Evolutionary conservation across 805 yeast species (phyloP), one percentile per base, ranked within the genome.

Genomic region (Kodamaea sagamina): DNA sequence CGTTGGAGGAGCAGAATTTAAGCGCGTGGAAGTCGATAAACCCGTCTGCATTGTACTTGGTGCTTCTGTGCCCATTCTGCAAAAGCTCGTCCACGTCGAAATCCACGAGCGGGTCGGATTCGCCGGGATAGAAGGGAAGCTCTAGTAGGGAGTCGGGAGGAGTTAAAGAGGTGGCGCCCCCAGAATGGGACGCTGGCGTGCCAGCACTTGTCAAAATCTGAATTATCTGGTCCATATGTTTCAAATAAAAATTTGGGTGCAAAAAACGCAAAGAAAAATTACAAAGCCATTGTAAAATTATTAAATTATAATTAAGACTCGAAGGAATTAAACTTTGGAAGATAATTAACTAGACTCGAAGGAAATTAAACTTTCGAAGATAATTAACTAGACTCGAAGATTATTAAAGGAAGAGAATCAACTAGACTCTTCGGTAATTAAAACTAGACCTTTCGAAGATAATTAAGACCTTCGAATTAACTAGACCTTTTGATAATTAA

Each of bases 1-100:
- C 86, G 49, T 86, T 85, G n/a, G 87, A 77, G 9, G 82, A 84
- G 47, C 82, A 84, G 72, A 84, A 78, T 10, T 84, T 82, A 3
- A 86, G 71, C 53, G 82, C 83, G 62, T 78, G 82, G 55, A 82
- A 86, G n/a, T 75, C 78, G 6, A 62, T 22, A 44, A 70, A 53
- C 10, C 65, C 72, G 53, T 66, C 72, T 13, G 32, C 36, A 19
- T n/a, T 39, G n/a, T 31, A 29, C 22, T 39, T 39, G 3, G 36
- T 32, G n/a, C 16, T 22, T 3, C n/a, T 16, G 17, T 24, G 15
- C 13, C 37, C 37, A 13, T 21, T 16, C 29, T 11, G 18, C 4
- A 31, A 32, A 2, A 39, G 35, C 35, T 38, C 41, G 11, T 28
- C 36, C 7, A 38, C 26, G 8, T 18, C 41, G 9, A 10, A 4